Evolutionary conservation across 805 yeast genomes (phyloP), one percentile per base, ranked within the genome.

Genomic region (Candida corydali): DNA sequence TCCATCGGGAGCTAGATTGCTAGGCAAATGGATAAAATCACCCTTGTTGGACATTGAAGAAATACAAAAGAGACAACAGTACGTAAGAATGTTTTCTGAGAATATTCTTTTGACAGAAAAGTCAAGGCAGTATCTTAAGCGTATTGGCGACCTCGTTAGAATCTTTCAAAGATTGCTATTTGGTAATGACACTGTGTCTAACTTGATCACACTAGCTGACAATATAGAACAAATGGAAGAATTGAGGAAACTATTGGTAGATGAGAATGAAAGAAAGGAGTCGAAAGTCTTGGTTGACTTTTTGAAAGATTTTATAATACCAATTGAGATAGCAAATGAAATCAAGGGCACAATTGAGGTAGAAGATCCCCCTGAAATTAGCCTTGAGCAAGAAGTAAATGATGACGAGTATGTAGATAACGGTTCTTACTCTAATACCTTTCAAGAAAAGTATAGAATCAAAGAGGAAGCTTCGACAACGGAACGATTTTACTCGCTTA

Each of bases 21-120:
- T 93, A 9, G 74, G 81, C 6, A 79, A 80, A 36, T 87, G 97
- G 96, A 60, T 91, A 4, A 70, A 85, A 17, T 78, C 86, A 2
- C 98, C 98, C 0, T 71, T 86, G 0, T 70, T 82, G 8, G 74
- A 82, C 48, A 49, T 74, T 0, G 47, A 52, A 0, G 83, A 76
- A 42, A 77, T 93, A 10, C 55, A 55, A 12, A 49, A 54, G 14
- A 64, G 98, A 18, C 69, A 65, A 37, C 42, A 45, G 3, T 65
- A 58, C 39, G 73, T 68, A 2, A 34, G 44, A 9, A 37, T 63
- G 8, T 64, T 65, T 44, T 42, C 47, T 12, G 47, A 50, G 15
- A 51, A 63, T 18, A 36, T 28, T 3, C 34, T 41, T 14, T 38
- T 64, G 29, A 43, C 45, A 14, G 31, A 48, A 0, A 34, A 46